Conservation (phyloP, 768 basidiomycete genomes). For the Tylopilus sp. region DNA sequence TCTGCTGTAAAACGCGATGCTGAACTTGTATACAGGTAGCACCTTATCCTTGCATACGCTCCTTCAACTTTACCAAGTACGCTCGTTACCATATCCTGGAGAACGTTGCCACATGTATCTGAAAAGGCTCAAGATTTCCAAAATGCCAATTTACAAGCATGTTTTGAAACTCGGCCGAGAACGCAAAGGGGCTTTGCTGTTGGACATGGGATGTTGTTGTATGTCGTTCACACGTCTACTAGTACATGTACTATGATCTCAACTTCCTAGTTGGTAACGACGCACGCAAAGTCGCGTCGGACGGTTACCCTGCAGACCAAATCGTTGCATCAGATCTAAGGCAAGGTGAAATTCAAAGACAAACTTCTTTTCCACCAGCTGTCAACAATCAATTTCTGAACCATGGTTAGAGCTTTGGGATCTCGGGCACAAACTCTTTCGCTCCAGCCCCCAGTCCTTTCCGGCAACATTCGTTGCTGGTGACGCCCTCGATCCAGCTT, state of each 20-base stretch:
- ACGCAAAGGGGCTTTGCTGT: constrained; percentile 34
- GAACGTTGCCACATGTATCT: not conserved
- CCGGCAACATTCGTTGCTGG: constrained; percentile 55
- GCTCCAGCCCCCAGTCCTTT: constrained; percentile 46
- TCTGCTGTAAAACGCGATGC: not conserved
- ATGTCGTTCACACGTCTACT: constrained; percentile 13
- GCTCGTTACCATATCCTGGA: not conserved
- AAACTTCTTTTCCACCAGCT: not conserved
- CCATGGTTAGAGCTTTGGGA: constrained; percentile 51
- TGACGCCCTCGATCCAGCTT: constrained; percentile 45
- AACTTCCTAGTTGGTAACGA: constrained; percentile 39
- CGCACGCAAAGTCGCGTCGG: constrained; percentile 36
- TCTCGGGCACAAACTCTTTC: constrained; percentile 59
- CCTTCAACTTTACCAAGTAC: constrained; percentile 18
- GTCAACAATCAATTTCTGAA: not conserved
- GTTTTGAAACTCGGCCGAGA: constrained; percentile 36
- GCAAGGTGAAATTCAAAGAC: constrained; percentile 25
- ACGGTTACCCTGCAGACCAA: constrained; percentile 39
- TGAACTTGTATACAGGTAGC: constrained; percentile 11
- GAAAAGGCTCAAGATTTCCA: constrained; percentile 21
- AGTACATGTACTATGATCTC: not conserved
- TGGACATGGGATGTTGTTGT: constrained; percentile 48
- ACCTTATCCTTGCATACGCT: constrained; percentile 24
- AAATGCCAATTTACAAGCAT: constrained; percentile 18
- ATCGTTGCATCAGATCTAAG: constrained; percentile 39